phyloP scores from a whole-genome alignment of 192 early-diverging fungal genomes.

The Linnemannia hyalina region DNA sequence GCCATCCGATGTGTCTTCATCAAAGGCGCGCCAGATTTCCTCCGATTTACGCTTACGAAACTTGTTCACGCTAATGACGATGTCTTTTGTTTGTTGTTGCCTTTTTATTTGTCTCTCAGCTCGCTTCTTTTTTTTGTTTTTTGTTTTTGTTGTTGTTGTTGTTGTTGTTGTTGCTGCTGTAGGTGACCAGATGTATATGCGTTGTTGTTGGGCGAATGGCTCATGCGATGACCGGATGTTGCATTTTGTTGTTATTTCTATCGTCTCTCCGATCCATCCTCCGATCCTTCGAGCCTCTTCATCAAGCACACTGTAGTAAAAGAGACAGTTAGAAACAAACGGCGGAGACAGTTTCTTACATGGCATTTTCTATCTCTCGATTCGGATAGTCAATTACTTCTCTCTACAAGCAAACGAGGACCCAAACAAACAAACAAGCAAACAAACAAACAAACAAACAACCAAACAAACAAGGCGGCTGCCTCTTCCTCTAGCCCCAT shows the following conservation, averaged over 20 bases:
- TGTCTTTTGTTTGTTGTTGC: neutral
- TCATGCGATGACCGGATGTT: neutral
- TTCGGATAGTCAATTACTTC: neutral
- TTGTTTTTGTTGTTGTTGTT: neutral
- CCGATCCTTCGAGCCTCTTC: neutral
- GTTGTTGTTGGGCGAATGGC: neutral
- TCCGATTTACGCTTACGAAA: neutral
- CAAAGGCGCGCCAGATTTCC: no score
- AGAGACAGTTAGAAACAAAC: neutral
- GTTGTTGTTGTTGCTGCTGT: neutral
- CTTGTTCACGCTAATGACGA: neutral
- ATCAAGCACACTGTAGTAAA: neutral
- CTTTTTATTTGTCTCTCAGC: neutral
- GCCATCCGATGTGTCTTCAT: neutral
- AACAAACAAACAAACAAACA: neutral
- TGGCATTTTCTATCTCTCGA: neutral
- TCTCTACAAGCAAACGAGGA: neutral
- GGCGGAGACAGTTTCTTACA: neutral
- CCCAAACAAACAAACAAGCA: neutral
- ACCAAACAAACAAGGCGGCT: neutral
- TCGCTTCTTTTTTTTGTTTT: neutral
- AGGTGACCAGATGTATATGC: neutral
- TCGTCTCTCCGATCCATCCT: neutral
- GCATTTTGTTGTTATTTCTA: neutral
- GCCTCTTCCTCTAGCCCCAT: no score